A percentile compares a stretch with the other conserved stretches of the same genome.
Evolutionary conservation across 352 stramenopile genomes (phyloP).

Genomic region (Plasmopara muralis): DNA sequence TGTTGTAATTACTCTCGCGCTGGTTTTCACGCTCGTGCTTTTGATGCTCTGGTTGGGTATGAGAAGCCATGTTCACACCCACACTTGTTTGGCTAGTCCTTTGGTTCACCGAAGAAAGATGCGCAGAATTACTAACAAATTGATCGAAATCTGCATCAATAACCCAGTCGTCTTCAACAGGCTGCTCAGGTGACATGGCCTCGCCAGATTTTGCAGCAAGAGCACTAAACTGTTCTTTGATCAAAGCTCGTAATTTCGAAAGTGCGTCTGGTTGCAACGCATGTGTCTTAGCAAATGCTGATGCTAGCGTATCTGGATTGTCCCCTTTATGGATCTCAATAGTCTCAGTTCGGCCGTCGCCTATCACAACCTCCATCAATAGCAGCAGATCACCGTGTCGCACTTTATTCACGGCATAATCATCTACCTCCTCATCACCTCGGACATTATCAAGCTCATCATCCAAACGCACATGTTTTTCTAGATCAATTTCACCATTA

Average conservation of each 20-base stretch:
- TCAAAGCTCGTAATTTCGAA: slow-evolving; percentile 45
- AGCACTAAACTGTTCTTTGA: slow-evolving; percentile 48
- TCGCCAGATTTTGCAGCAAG: slow-evolving; percentile 25
- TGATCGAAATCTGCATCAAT: slow-evolving; percentile 5
- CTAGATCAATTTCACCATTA: slow-evolving; percentile 1
- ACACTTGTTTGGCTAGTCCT: neutral
- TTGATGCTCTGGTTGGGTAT: slow-evolving; percentile 3
- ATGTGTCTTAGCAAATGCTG: slow-evolving; percentile 45
- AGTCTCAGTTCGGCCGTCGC: slow-evolving; percentile 54
- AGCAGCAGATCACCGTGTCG: slow-evolving; percentile 42
- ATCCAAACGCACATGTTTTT: neutral
- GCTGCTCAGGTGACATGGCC: neutral
- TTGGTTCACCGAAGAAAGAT: neutral
- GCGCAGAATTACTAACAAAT: slow-evolving; percentile 5
- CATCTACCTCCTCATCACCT: slow-evolving; percentile 3
- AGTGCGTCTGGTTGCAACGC: slow-evolving; percentile 42
- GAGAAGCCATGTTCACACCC: neutral
- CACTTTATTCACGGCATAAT: neutral
- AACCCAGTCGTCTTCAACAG: slow-evolving; percentile 12
- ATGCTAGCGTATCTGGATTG: slow-evolving; percentile 35
- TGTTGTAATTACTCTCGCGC: slow-evolving; percentile 64
- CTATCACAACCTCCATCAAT: slow-evolving; percentile 74
- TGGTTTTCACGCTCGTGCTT: slow-evolving; percentile 37
- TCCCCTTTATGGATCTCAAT: slow-evolving; percentile 63
- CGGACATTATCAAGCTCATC: slow-evolving; percentile 2